phyloP scores from a whole-genome alignment of 164 flowering plant genomes.

The Sextonia rubra region DNA sequence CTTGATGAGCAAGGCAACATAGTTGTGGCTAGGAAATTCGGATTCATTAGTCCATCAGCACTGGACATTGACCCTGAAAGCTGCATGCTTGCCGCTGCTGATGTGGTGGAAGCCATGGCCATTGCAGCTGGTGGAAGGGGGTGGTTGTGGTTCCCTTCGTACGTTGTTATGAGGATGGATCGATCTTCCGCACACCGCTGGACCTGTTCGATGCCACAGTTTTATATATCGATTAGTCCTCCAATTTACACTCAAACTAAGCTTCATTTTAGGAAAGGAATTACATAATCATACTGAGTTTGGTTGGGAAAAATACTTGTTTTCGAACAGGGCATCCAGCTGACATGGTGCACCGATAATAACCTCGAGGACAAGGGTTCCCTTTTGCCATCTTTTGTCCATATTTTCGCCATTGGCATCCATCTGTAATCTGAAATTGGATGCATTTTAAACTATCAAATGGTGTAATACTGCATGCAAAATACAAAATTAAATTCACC shows the following conservation, averaged over 20 bases:
- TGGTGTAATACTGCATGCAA: background rate
- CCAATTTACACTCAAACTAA: background rate
- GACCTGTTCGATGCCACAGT: slow-evolving; percentile 33
- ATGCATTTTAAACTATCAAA: background rate
- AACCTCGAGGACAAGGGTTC: slow-evolving; percentile 94
- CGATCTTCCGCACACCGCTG: slow-evolving; percentile 81
- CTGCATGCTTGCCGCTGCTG: slow-evolving; percentile 68
- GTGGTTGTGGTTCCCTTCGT: slow-evolving; percentile 85
- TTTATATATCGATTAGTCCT: slow-evolving; percentile 4
- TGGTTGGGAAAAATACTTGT: slow-evolving; percentile 36
- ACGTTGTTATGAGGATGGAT: slow-evolving; percentile 59
- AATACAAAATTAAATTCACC: background rate
- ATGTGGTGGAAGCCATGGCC: slow-evolving; percentile 81
- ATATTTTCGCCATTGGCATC: slow-evolving; percentile 95
- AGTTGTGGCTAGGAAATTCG: slow-evolving; percentile 45
- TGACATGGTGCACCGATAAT: slow-evolving; percentile 92
- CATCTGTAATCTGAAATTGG: slow-evolving; percentile 60
- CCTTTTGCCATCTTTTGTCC: slow-evolving; percentile 97
- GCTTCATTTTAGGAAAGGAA: background rate
- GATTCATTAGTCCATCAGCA: slow-evolving; percentile 54
- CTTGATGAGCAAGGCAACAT: slow-evolving; percentile 49
- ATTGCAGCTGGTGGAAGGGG: slow-evolving; percentile 85
- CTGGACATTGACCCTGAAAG: slow-evolving; percentile 79
- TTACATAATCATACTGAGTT: background rate
- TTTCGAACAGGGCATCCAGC: slow-evolving; percentile 85